Evolutionary conservation across 805 yeast genomes (phyloP), one percentile per base, ranked within the genome.

Genomic region (Lachancea fermentati): DNA sequence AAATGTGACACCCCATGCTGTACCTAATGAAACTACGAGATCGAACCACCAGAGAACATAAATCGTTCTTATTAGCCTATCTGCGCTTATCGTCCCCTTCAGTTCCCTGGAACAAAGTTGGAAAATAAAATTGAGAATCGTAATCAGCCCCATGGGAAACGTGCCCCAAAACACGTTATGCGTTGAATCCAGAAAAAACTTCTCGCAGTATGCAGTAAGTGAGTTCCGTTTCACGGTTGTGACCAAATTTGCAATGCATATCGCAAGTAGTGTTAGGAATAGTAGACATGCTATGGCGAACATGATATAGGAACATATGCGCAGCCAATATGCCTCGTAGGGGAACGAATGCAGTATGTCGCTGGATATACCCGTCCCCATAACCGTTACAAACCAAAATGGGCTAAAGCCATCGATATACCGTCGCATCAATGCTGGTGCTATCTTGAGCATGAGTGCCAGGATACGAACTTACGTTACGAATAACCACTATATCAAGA

Each of bases 361-460:
- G 3, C 85, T 66, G 1, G 85, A 66, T 30, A 87, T 84, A 1
- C 96, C 95, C 3, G 81, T 73, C 2, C 95, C 96, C 96, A 88
- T 88, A n/a, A 79, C 74, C 36, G 78, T 68, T 18, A 83, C 81
- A 62, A 80, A 86, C 71, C 79, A 80, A 5, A 69, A 68, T 1
- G 86, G 84, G 28, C 66, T 64, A 47, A 70, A 69, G 16, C 49
- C 45, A n/a, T 47, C 43, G 13, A 43, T 18, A 16, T 19, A 9
- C n/a, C 24, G 24, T 13, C 36, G 25, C 18, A 22, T 24, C 26
- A 22, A 16, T 5, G 30, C 46, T 35, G 9, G 42, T 41, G n/a
- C 25, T 29, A 29, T 22, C 9, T 22, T 22, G 11, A 22, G 26
- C 26, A 22, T 22, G 7, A n/a, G n/a, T n/a, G n/a, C n/a, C n/a